A percentile compares a stretch with the other conserved stretches of the same genome.
phyloP scores from a whole-genome alignment of 1,139 yeast genomes.

The Maudiozyma humilis region DNA sequence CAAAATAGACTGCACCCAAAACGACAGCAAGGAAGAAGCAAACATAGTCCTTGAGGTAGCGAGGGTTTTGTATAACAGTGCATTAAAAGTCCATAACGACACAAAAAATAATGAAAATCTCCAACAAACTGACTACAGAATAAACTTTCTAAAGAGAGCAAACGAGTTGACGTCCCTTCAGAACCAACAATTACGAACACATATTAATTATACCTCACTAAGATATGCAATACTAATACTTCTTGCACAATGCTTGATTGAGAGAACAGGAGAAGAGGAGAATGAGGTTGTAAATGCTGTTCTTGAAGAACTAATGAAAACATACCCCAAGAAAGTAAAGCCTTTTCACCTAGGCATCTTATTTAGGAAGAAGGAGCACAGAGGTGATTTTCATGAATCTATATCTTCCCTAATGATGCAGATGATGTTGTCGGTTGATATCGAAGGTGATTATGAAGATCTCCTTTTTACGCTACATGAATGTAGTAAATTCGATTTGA shows the following conservation, averaged over 20 bases:
- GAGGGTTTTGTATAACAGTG: constrained; percentile 20
- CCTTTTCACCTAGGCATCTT: constrained; percentile 16
- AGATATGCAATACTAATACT: constrained; percentile 13
- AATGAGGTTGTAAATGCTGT: constrained; percentile 8
- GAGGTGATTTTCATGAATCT: constrained; percentile 5
- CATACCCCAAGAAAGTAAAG: constrained; percentile 20
- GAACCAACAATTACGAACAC: constrained; percentile 11
- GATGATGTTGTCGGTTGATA: constrained; percentile 19
- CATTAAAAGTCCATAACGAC: constrained; percentile 8
- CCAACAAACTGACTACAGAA: no score
- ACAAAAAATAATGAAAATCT: no score
- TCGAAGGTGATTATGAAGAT: constrained; percentile 13
- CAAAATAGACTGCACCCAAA: constrained; percentile 13
- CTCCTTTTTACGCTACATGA: constrained; percentile 18
- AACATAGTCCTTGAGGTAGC: constrained; percentile 18
- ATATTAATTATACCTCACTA: constrained; percentile 16
- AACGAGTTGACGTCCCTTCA: constrained; percentile 12
- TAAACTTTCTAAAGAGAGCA: constrained; percentile 10
- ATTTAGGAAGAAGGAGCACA: constrained; percentile 8
- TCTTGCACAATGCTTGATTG: constrained; percentile 14
- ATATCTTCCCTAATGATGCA: constrained; percentile 19
- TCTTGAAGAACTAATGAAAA: constrained; percentile 13
- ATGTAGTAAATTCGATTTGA: constrained; percentile 14
- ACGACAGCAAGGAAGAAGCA: constrained; percentile 9
- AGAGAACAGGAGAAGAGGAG: constrained; percentile 4